A percentile compares a stretch with the other conserved stretches of the same genome.
phyloP scores from a whole-genome alignment of 352 stramenopile species.

The Pythium periplocum region DNA sequence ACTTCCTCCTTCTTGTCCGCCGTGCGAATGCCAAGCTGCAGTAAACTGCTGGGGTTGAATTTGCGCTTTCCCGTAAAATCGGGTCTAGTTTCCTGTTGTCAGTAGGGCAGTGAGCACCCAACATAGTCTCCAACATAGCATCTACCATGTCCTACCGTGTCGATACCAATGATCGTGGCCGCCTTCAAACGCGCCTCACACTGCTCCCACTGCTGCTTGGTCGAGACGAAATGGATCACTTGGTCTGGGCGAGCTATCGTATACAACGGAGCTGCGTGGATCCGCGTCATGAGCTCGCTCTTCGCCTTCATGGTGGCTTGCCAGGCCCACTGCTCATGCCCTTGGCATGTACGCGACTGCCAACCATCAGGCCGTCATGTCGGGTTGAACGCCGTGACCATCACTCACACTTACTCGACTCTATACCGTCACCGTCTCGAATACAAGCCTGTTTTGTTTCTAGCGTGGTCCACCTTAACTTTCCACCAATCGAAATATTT shows the following conservation, averaged over 20 bases:
- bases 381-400: too few relatives aligned
- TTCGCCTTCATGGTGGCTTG: slow-evolving; percentile 31
- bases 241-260: slow-evolving; percentile 29
- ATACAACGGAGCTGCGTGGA: slow-evolving; percentile 55
- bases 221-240: slow-evolving; percentile 48
- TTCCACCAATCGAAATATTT: too few relatives aligned
- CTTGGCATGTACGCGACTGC: not conserved
- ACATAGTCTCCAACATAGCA: not conserved
- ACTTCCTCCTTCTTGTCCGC: slow-evolving; percentile 46
- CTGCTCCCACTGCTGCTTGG: slow-evolving; percentile 36
- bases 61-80: slow-evolving; percentile 35
- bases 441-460: too few relatives aligned
- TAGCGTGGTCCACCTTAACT: too few relatives aligned
- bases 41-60: slow-evolving; percentile 40
- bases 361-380: too few relatives aligned
- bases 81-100: slow-evolving; percentile 54
- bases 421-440: too few relatives aligned
- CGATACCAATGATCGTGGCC: slow-evolving; percentile 55
- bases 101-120: not conserved
- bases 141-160: slow-evolving; percentile 38
- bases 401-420: too few relatives aligned
- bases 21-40: slow-evolving; percentile 65
- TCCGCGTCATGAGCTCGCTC: slow-evolving; percentile 19
- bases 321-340: slow-evolving; percentile 7
- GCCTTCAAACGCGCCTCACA: slow-evolving; percentile 40